Evolutionary conservation across 1,284 basidiomycete species (phyloP).

Genomic region (Grifola frondosa): DNA sequence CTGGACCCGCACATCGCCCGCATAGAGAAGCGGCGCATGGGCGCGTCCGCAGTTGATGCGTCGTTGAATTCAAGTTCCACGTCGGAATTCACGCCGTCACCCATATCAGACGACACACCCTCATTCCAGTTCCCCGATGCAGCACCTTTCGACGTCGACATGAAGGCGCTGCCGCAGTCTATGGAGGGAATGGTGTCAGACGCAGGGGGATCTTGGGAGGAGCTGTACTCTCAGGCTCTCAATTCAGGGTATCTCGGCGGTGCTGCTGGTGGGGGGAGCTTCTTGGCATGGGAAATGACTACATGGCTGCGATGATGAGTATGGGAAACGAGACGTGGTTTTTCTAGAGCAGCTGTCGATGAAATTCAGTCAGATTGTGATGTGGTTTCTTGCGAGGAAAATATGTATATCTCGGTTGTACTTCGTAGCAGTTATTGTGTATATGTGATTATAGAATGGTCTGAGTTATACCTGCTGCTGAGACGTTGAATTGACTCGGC

Average conservation of each 20-base stretch:
- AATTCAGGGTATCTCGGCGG: conserved; percentile 2
- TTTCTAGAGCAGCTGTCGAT: conserved; percentile 7
- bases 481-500: too few relatives aligned
- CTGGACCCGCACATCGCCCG: conserved; percentile 22
- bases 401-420: too few relatives aligned
- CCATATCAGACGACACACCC: conserved; percentile 6
- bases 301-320: conserved; percentile 20
- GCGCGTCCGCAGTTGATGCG: conserved; percentile 2
- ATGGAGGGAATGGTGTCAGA: conserved; percentile 10
- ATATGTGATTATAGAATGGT: too few relatives aligned
- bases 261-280: too few relatives aligned
- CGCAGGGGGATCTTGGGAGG: conserved; percentile 9
- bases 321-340: conserved; percentile 19
- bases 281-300: conserved; percentile 17
- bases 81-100: neutral
- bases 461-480: too few relatives aligned
- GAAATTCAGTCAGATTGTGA: too few relatives aligned
- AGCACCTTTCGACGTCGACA: conserved; percentile 13
- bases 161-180: conserved; percentile 15
- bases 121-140: conserved; percentile 5
- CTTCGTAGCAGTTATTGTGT: too few relatives aligned
- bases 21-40: conserved; percentile 10
- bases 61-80: neutral
- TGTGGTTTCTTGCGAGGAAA: too few relatives aligned
- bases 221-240: conserved; percentile 9